Evolutionary conservation across 371 early-diverging fungal species (phyloP).

Genomic region (Mucor plumbeus): DNA sequence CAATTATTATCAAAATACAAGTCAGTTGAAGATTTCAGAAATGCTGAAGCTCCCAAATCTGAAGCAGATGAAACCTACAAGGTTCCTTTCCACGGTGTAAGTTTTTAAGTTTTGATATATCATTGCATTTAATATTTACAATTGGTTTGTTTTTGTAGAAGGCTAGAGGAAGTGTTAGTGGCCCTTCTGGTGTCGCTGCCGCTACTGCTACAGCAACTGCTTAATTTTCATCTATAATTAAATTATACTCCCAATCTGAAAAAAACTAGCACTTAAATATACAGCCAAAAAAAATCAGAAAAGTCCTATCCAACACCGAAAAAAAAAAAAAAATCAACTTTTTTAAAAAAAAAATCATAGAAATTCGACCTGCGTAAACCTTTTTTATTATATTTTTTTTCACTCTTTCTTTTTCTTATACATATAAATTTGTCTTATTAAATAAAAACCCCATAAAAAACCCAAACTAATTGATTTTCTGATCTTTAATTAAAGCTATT

Average conservation of each 20-base stretch:
- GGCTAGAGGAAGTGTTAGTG: slow-evolving; percentile 49
- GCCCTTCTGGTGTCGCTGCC: slow-evolving; percentile 26
- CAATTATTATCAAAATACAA: slow-evolving; percentile 71
- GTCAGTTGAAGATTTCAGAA: slow-evolving; percentile 77
- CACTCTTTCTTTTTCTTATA: background rate
- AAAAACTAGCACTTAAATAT: background rate
- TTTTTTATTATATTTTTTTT: no score
- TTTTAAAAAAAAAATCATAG: slow-evolving; percentile 4
- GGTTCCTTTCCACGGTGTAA: slow-evolving; percentile 58
- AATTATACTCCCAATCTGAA: background rate
- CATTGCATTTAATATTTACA: background rate
- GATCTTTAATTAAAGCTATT: no score
- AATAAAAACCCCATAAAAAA: background rate
- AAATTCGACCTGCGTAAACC: slow-evolving; percentile 4
- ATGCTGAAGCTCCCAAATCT: slow-evolving; percentile 36
- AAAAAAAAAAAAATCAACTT: no score
- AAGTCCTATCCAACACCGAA: background rate
- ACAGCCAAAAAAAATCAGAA: background rate
- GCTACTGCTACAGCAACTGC: background rate
- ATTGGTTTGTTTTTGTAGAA: slow-evolving; percentile 24
- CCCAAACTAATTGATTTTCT: no score
- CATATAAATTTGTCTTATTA: background rate
- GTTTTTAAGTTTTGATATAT: slow-evolving; percentile 14
- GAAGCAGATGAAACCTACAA: slow-evolving; percentile 46
- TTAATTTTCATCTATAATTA: slow-evolving; percentile 1